Percentiles rank a stretch among this genome's conserved stretches.
phyloP scores from a whole-genome alignment of 257 asterid genomes.

The Vinca minor region DNA sequence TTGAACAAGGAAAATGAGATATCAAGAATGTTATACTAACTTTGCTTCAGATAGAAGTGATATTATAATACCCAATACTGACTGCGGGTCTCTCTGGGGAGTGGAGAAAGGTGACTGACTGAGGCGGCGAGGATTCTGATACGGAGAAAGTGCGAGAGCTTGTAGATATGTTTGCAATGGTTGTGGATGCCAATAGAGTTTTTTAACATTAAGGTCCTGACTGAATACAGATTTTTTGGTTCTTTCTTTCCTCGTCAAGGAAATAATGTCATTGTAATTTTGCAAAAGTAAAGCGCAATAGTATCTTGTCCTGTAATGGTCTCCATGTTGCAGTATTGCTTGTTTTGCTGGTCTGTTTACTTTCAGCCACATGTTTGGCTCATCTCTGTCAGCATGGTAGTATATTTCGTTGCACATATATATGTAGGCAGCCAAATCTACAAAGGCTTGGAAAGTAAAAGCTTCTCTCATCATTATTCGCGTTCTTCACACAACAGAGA shows the following conservation, averaged over 20 bases:
- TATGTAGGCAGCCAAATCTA: too few relatives aligned
- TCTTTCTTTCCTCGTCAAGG: slow-evolving; percentile 2
- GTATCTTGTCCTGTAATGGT: neutral
- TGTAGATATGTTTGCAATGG: neutral
- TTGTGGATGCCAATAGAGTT: slow-evolving; percentile 2
- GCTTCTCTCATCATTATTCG: too few relatives aligned
- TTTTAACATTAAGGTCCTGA: slow-evolving; percentile 8
- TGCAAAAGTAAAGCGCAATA: neutral
- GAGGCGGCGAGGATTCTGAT: too few relatives aligned
- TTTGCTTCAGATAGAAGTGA: neutral
- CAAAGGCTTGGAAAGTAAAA: too few relatives aligned
- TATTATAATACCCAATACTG: neutral
- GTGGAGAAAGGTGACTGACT: neutral
- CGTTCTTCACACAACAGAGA: too few relatives aligned
- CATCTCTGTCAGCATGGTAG: too few relatives aligned
- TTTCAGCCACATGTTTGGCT: too few relatives aligned
- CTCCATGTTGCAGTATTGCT: too few relatives aligned
- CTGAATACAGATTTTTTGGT: slow-evolving; percentile 6
- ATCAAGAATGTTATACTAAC: slow-evolving; percentile 9
- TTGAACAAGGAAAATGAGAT: slow-evolving; percentile 27
- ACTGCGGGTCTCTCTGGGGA: neutral
- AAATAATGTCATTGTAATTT: neutral
- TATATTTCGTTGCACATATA: too few relatives aligned
- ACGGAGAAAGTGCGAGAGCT: neutral
- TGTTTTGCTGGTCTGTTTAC: too few relatives aligned